phyloP scores from a whole-genome alignment of 2,329 filamentous ascomycete species.

The Elsinoe batatas region DNA sequence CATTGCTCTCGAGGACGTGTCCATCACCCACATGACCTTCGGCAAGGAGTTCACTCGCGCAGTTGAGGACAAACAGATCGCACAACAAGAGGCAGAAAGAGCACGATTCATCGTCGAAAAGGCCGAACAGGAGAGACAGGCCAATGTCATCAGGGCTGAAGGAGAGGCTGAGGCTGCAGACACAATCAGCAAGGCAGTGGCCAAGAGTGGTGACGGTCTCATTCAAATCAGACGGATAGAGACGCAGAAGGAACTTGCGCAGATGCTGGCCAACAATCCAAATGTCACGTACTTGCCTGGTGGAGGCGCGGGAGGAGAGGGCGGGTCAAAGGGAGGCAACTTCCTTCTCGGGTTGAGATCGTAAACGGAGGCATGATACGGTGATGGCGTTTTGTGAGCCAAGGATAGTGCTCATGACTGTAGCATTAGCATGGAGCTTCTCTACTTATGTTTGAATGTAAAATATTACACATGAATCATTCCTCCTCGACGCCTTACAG shows the following conservation, averaged over 20 bases:
- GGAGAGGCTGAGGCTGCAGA: slow-evolving; percentile 96
- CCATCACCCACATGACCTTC: slow-evolving; percentile 99
- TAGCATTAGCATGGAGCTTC: slow-evolving; percentile 10
- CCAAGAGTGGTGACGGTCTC: slow-evolving; percentile 85
- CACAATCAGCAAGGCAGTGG: slow-evolving; percentile 85
- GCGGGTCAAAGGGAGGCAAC: slow-evolving; percentile 39
- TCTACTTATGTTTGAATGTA: slow-evolving; percentile 12
- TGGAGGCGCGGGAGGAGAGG: slow-evolving; percentile 45
- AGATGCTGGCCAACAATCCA: slow-evolving; percentile 78
- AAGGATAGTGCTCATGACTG: neutral
- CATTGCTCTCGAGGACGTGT: slow-evolving; percentile 96
- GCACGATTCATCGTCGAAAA: slow-evolving; percentile 97
- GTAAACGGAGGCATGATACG: slow-evolving; percentile 21
- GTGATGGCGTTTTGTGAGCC: neutral
- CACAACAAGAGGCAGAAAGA: slow-evolving; percentile 95
- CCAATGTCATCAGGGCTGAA: slow-evolving; percentile 95
- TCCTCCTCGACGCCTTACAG: neutral
- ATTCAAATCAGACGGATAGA: slow-evolving; percentile 96
- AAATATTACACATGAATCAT: neutral
- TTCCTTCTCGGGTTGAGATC: slow-evolving; percentile 58
- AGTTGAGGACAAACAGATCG: slow-evolving; percentile 99
- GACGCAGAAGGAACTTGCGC: slow-evolving; percentile 89
- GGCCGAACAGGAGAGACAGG: slow-evolving; percentile 96
- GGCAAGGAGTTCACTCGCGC: slow-evolving; percentile 97
- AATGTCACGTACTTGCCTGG: slow-evolving; percentile 92